phyloP scores from a whole-genome alignment of 225 moss, liverwort and hornwort genomes.

The Pleurozium schreberi region DNA sequence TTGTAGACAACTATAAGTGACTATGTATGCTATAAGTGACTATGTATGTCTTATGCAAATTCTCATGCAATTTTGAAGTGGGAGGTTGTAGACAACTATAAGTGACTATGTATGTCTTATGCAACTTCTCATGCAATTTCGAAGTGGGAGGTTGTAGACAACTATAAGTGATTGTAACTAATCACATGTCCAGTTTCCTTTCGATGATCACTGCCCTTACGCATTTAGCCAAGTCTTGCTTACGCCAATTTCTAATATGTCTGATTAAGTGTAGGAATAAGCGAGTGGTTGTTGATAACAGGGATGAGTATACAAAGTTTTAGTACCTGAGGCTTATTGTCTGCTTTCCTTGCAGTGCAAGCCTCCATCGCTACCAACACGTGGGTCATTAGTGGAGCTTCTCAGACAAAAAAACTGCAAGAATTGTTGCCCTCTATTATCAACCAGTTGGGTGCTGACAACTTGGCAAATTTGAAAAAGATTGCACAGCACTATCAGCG shows the following conservation, averaged over 20 bases:
- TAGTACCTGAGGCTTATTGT: not conserved
- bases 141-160: not conserved
- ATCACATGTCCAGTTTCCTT: not conserved
- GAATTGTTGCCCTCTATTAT: not conserved
- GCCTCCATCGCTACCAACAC: not conserved
- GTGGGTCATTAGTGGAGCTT: not conserved
- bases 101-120: not conserved
- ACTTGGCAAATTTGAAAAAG: slow-evolving; percentile 15
- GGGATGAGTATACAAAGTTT: not conserved
- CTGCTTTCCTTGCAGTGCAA: not conserved
- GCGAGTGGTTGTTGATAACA: not conserved
- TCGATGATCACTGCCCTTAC: not conserved
- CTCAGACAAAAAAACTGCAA: not conserved
- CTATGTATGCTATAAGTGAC: too few species aligned
- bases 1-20: not conserved
- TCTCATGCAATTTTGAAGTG: not conserved
- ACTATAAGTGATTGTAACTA: not conserved
- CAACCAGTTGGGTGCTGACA: slow-evolving; percentile 6
- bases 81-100: not conserved
- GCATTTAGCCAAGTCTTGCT: not conserved
- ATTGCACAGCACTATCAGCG: slow-evolving; percentile 8
- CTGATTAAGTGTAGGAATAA: not conserved
- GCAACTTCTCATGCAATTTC: not conserved
- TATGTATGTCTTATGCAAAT: not conserved
- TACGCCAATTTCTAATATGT: not conserved